Conservation (phyloP, 108 stramenopile species). For the Cyclotella kingstonii region DNA sequence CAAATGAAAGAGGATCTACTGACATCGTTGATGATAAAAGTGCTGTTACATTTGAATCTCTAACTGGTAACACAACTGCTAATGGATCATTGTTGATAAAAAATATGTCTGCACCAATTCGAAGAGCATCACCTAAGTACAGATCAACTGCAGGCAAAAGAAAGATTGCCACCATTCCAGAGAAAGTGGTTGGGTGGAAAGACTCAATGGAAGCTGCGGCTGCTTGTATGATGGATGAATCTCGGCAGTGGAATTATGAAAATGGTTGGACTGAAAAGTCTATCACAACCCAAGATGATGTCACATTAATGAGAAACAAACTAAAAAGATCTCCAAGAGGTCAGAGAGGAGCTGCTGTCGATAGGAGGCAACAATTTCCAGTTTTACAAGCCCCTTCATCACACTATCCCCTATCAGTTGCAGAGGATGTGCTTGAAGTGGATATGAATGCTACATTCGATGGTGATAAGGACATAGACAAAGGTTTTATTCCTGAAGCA, state of each 20-base stretch:
- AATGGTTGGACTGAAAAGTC: conserved; percentile 56
- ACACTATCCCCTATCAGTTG: conserved; percentile 50
- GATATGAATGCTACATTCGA: conserved; percentile 20
- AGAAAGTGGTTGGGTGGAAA: conserved; percentile 56
- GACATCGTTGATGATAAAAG: conserved; percentile 19
- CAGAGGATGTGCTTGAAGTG: conserved; percentile 40
- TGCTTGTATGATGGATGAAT: conserved; percentile 33
- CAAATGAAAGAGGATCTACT: neutral
- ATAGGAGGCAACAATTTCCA: neutral
- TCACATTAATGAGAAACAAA: conserved; percentile 21
- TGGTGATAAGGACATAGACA: conserved; percentile 6
- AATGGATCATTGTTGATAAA: conserved; percentile 18
- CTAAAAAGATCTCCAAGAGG: conserved; percentile 9
- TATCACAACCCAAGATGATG: conserved; percentile 31
- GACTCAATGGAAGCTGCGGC: conserved; percentile 75
- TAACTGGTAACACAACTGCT: conserved; percentile 26
- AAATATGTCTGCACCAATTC: conserved; percentile 18
- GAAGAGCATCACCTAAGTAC: conserved; percentile 27
- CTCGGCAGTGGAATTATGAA: conserved; percentile 64
- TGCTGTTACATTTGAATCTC: conserved; percentile 14
- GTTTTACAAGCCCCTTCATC: neutral
- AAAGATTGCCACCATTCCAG: conserved; percentile 12
- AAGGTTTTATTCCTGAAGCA: neutral
- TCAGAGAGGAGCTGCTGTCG: neutral
- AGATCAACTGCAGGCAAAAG: conserved; percentile 21